Evolutionary conservation across 2,329 filamentous ascomycete genomes (phyloP).

Genomic region (Gaeumannomyces sp.): DNA sequence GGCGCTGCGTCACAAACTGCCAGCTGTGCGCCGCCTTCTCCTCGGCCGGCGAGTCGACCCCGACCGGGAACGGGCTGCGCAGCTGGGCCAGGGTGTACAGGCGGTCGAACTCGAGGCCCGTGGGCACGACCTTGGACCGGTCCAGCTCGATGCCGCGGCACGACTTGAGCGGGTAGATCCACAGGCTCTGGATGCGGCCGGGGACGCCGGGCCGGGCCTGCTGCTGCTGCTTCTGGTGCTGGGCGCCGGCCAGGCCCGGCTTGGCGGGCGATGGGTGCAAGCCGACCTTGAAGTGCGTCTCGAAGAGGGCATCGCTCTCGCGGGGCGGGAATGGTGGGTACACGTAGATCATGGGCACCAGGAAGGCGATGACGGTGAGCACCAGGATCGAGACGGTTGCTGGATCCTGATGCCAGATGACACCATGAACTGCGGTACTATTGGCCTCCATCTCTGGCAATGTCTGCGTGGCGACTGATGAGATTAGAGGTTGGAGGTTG

Average conservation of each 20-base stretch:
- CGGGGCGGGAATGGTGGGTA: constrained; percentile 49
- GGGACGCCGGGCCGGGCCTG: constrained; percentile 14
- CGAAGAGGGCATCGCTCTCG: constrained; percentile 45
- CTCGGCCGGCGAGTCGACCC: constrained; percentile 23
- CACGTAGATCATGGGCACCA: constrained; percentile 46
- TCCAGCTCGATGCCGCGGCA: constrained; percentile 71
- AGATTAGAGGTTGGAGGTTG: neutral
- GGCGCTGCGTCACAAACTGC: constrained; percentile 65
- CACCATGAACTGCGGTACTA: neutral
- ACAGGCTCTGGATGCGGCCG: constrained; percentile 53
- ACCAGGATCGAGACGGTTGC: constrained; percentile 30
- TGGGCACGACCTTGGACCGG: constrained; percentile 55
- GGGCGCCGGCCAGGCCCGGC: constrained; percentile 20
- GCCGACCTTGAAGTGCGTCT: constrained; percentile 48
- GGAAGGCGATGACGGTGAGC: constrained; percentile 42
- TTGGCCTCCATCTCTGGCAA: constrained; percentile 7
- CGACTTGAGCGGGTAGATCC: constrained; percentile 78
- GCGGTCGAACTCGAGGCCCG: constrained; percentile 72
- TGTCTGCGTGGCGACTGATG: neutral
- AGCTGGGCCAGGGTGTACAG: constrained; percentile 77
- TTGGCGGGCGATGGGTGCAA: constrained; percentile 24
- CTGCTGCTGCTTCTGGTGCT: constrained; percentile 17
- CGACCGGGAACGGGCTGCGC: constrained; percentile 40
- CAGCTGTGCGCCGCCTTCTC: constrained; percentile 45
- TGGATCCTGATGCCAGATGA: constrained; percentile 3